phyloP scores from a whole-genome alignment of 192 early-diverging fungal species.

The Glomus cerebriforme region DNA sequence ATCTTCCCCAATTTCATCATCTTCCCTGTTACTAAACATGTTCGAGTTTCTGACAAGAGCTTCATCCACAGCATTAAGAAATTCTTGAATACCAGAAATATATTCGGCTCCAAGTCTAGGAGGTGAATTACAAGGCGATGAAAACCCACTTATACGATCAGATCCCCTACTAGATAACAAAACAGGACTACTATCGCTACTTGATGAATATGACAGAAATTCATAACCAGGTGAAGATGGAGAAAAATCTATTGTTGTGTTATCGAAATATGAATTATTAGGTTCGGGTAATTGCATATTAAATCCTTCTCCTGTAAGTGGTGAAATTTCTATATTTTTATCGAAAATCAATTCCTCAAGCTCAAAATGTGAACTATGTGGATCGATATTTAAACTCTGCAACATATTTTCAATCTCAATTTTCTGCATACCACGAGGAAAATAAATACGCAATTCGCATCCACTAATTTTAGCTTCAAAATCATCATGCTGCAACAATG shows the following conservation, averaged over 20 bases:
- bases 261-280: not conserved
- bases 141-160: not conserved
- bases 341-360: not conserved
- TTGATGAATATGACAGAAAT: not conserved
- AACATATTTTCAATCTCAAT: not conserved
- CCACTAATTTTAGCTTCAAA: not conserved
- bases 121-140: not conserved
- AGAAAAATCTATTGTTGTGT: not conserved
- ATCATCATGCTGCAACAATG: not conserved
- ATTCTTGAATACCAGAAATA: not conserved
- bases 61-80: slow-evolving; percentile 1
- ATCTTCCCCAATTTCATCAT: not conserved
- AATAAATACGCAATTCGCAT: slow-evolving; percentile 5
- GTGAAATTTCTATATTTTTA: not conserved
- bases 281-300: not conserved
- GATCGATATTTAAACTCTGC: not conserved
- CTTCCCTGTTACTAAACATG: not conserved
- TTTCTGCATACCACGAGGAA: not conserved
- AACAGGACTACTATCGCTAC: not conserved
- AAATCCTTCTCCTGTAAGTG: not conserved
- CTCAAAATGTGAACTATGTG: slow-evolving; percentile 5
- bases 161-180: not conserved
- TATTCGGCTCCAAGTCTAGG: not conserved
- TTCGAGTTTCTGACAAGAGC: not conserved
- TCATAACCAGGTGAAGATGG: not conserved